Evolutionary conservation across 1,284 basidiomycete genomes (phyloP), one percentile per base, ranked within the genome.

Genomic region (Pisolithus thermaeus): DNA sequence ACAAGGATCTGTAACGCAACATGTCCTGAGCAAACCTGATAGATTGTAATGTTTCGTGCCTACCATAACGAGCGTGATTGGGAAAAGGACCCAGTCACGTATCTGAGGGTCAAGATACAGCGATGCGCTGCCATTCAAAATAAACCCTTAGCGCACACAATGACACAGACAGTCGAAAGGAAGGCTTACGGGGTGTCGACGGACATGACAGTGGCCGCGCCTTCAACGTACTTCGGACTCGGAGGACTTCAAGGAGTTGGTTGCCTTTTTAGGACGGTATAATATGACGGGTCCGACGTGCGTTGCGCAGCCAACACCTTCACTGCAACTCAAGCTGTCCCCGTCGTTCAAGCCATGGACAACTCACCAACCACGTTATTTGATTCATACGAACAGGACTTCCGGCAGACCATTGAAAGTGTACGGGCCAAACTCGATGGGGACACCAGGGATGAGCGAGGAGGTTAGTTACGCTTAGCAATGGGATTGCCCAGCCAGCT

Each of bases 41-140:
- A 35, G 32, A 35, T 14, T 14, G 32, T 14, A 35, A 5, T 35
- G 32, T 14, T 35, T 12, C 32, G 22, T 12, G 12, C 25, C 62
- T 61, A 91, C 91, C 94, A 99, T 98, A 70, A 99, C 94, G 58
- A 97, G 75, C 43, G 94, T 96, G 70, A 99, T 97, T 52, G 97
- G 97, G 68, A 99, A 90, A 53, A 99, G 73, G 42, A 99, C 93
- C 90, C 90, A 92, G 66, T 92, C 87, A 54, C 93, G 83, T 67
- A 97, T 96, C 70, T 93, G 90, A 45, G 92, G 92, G 73, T 95
- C 92, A 51, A 96, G 83, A 69, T 91, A 94, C 56, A 95, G 75
- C 38, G 86, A 87, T 3, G 81, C 77, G 58, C 87, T 90, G 63
- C 20, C 58, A 53, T 35, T 47, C 12, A 23, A 42, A 20, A 7